Evolutionary conservation across 2,329 filamentous ascomycete species (phyloP), one percentile per base, ranked within the genome.

Genomic region (Fusarium napiforme): DNA sequence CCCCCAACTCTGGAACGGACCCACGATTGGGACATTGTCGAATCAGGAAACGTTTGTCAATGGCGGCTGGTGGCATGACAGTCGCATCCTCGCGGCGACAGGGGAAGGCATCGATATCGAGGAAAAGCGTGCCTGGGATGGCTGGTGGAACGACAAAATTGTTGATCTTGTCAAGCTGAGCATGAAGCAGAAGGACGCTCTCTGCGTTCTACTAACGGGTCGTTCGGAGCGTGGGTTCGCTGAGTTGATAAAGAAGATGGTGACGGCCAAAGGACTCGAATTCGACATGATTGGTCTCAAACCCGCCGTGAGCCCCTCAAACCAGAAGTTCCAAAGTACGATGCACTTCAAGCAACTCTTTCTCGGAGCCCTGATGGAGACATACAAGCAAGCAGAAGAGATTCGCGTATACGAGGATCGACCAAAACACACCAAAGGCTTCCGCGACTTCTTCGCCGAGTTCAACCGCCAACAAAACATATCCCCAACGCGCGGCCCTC

Each of bases 51-150:
- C 89, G 59, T 93, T 98, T 76, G 85, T 91, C 70, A 93, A 92
- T 75, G 96, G 95, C 74, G 95, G 96, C 71, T 99, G 96, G 96
- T 99, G 96, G 96, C 96, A 99, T 82, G 95, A 98, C 79, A 89
- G 90, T 47, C 90, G 90, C 72, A 95, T 99, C 71, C 90, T 99
- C 30, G 90, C 92, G 16, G 92, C 95, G 4, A 97, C 95, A 2
- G 96, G 96, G 59, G 89, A 94, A 64, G 96, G 96, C 21, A 81
- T 92, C 10, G 93, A 94, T 58, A 89, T 89, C 64, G 96, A 98
- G 83, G 95, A 98, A 81, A 85, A 88, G 46, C 90, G 91, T 30
- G 95, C 89, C 15, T 99, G 96, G 96, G 86, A 93, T 64, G 95
- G 95, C 40, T 98, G 94, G 93, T 99, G 96, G 96, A 98, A 98